phyloP scores from a whole-genome alignment of 2,329 filamentous ascomycete species.

The Alternaria incomplexa region DNA sequence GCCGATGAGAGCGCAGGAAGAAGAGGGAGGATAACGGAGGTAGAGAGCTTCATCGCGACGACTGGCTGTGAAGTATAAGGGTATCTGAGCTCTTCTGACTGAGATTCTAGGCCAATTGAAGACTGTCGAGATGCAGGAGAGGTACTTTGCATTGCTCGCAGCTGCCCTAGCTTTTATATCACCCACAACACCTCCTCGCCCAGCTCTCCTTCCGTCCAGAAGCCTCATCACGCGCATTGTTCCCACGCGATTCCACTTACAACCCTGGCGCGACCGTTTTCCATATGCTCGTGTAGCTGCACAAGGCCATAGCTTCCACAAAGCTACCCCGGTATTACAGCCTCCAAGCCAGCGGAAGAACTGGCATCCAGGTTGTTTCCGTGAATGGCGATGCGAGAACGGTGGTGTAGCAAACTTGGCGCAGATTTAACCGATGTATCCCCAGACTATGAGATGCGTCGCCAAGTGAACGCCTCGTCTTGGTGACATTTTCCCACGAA shows the following conservation, averaged over 20 bases:
- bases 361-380: slow-evolving; percentile 14
- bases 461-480: slow-evolving; percentile 17
- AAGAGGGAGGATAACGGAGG: slow-evolving; percentile 24
- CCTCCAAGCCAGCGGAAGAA: slow-evolving; percentile 8
- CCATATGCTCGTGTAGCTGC: background rate
- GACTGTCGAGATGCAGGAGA: slow-evolving; percentile 2
- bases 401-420: slow-evolving; percentile 11
- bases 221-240: background rate
- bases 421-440: slow-evolving; percentile 4
- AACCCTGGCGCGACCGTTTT: background rate
- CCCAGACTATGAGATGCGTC: background rate
- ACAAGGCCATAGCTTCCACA: slow-evolving; percentile 3
- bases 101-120: slow-evolving; percentile 4
- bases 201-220: background rate
- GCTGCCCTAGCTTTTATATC: slow-evolving; percentile 4
- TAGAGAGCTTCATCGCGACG: slow-evolving; percentile 26
- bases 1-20: slow-evolving; percentile 26
- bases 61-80: background rate
- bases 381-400: slow-evolving; percentile 15
- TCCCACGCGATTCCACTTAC: background rate
- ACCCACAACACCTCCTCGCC: background rate
- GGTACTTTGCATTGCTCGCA: background rate
- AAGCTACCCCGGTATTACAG: background rate
- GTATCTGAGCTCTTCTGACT: background rate
- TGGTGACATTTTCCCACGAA: slow-evolving; percentile 21